These are phyloP conservation scores for Paramecium sonneborni DNA, from an alignment of 73 alveolate genomes.

Conservation along the genomic window DNA sequence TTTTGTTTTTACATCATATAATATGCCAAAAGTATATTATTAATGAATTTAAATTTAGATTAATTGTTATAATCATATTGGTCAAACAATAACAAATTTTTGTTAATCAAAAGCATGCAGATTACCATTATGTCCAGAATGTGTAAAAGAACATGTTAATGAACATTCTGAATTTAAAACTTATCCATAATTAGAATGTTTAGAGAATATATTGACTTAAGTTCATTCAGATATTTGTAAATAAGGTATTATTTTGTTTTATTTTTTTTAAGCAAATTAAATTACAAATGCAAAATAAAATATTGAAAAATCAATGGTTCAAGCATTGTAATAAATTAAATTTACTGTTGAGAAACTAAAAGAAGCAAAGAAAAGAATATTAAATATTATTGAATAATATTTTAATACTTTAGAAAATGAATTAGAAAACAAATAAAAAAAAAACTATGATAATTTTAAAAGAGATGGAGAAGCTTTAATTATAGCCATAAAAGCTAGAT, in stretches of 20 bases:
- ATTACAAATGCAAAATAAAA: neutral
- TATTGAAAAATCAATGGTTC: neutral
- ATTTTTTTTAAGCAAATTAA: neutral
- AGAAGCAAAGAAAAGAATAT: neutral
- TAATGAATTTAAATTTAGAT: neutral
- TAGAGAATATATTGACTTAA: neutral
- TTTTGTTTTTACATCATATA: neutral
- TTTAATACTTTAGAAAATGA: slow-evolving; percentile 34
- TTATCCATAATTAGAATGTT: slow-evolving; percentile 30
- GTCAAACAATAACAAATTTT: slow-evolving; percentile 35
- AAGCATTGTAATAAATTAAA: neutral
- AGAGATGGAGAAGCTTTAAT: slow-evolving; percentile 9
- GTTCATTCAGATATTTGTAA: neutral
- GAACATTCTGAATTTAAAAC: slow-evolving; percentile 37
- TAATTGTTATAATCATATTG: slow-evolving; percentile 28
- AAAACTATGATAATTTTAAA: neutral
- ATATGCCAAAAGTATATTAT: slow-evolving; percentile 33
- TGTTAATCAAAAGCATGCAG: neutral
- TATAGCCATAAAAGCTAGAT: neutral
- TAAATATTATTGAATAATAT: neutral
- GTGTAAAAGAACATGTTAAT: slow-evolving; percentile 23
- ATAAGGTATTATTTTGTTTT: neutral
- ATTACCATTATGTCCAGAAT: slow-evolving; percentile 47
- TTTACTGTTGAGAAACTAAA: neutral
- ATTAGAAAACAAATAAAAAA: slow-evolving; percentile 12